Percentiles rank a stretch among this genome's conserved stretches.
Evolutionary conservation across 805 yeast species (phyloP).

Genomic region (Yarrowia sp.): DNA sequence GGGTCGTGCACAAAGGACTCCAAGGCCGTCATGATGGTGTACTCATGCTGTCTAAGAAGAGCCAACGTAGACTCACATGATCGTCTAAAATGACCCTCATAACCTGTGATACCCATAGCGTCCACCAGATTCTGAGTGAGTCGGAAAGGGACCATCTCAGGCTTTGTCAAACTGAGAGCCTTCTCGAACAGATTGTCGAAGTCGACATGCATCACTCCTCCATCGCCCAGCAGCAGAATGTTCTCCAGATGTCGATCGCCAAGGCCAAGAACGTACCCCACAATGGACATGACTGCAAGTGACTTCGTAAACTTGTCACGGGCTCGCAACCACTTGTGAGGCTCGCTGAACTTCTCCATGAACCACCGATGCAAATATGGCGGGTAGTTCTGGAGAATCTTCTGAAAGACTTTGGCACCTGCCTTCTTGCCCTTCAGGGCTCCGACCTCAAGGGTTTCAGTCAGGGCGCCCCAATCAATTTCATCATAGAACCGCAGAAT

Average conservation of each 20-base stretch:
- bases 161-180: slow-evolving; percentile 63
- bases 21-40: slow-evolving; percentile 80
- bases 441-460: neutral
- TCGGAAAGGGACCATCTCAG: slow-evolving; percentile 94
- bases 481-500: slow-evolving; percentile 46
- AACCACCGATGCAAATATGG: slow-evolving; percentile 81
- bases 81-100: slow-evolving; percentile 84
- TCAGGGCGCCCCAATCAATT: slow-evolving; percentile 32
- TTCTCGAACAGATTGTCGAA: slow-evolving; percentile 95
- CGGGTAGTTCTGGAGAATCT: slow-evolving; percentile 39
- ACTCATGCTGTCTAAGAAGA: slow-evolving; percentile 73
- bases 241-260: slow-evolving; percentile 98
- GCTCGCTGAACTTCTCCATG: slow-evolving; percentile 83
- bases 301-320: slow-evolving; percentile 73
- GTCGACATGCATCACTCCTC: slow-evolving; percentile 87
- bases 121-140: slow-evolving; percentile 84
- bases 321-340: slow-evolving; percentile 80
- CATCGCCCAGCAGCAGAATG: slow-evolving; percentile 70
- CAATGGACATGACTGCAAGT: slow-evolving; percentile 95
- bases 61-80: slow-evolving; percentile 81
- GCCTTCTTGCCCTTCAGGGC: neutral
- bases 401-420: slow-evolving; percentile 35
- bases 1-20: slow-evolving; percentile 94
- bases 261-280: slow-evolving; percentile 87
- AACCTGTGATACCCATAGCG: slow-evolving; percentile 83